Conservation (phyloP, 1,284 basidiomycete genomes). For the Earliella scabrosa region DNA sequence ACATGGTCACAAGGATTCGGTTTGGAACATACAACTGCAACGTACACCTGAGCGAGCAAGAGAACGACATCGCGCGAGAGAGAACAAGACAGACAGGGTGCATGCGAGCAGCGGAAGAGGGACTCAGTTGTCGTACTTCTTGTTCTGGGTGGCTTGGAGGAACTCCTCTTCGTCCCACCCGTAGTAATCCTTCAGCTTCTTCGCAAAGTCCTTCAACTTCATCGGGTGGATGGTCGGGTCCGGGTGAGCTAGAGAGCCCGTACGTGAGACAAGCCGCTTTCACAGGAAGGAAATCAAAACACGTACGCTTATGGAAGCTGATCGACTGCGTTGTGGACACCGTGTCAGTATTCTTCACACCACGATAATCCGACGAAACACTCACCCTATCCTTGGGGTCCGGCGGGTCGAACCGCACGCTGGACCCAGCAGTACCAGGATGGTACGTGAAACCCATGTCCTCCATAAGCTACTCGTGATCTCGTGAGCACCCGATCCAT, state of each 20-base stretch:
- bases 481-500: background rate
- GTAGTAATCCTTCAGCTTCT: conserved; percentile 63
- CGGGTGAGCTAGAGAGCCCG: conserved; percentile 60
- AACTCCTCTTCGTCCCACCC: conserved; percentile 75
- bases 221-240: conserved; percentile 62
- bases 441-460: conserved; percentile 78
- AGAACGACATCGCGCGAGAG: too few species aligned
- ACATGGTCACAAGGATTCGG: too few species aligned
- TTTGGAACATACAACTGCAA: too few species aligned
- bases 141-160: conserved; percentile 25
- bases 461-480: conserved; percentile 59
- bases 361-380: conserved; percentile 10
- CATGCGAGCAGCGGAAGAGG: background rate
- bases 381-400: conserved; percentile 57
- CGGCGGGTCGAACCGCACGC: conserved; percentile 80
- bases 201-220: conserved; percentile 57
- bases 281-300: conserved; percentile 4
- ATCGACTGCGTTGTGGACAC: conserved; percentile 55
- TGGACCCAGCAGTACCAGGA: conserved; percentile 78
- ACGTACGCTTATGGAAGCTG: conserved; percentile 77
- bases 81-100: background rate
- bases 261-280: background rate
- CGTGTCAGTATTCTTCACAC: background rate
- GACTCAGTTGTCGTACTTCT: background rate
- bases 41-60: too few species aligned